Percentiles rank a stretch among this genome's conserved stretches.
phyloP scores from a whole-genome alignment of 495 filamentous ascomycete species.

The Penicillium mononematosum region DNA sequence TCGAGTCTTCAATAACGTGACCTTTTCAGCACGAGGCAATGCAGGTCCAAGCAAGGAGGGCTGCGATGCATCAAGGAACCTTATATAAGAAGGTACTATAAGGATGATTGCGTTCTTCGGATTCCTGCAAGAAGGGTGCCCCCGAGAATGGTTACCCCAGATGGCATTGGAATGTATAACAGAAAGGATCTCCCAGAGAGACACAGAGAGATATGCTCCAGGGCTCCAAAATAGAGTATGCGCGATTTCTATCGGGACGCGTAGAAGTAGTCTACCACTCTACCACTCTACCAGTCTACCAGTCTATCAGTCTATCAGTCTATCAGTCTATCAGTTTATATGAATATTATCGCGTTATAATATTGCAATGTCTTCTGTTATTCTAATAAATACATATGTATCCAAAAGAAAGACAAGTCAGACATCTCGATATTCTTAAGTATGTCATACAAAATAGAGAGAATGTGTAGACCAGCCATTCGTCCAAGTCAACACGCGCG shows the following conservation, averaged over 20 bases:
- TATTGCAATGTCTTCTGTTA: neutral
- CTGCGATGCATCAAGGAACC: neutral
- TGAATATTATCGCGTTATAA: neutral
- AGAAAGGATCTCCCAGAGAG: neutral
- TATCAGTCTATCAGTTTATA: neutral
- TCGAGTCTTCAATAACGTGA: constrained; percentile 19
- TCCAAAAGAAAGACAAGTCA: neutral
- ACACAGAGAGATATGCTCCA: constrained; percentile 1
- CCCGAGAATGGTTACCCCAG: constrained; percentile 15
- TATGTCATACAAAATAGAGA: constrained; percentile 1
- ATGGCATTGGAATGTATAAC: constrained; percentile 24
- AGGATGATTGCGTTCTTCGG: neutral
- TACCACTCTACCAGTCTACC: neutral
- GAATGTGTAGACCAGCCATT: constrained; percentile 21
- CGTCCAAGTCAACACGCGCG: constrained; percentile 5
- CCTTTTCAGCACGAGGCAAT: constrained; percentile 9
- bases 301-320: neutral
- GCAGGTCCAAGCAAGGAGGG: constrained; percentile 8
- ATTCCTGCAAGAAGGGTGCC: constrained; percentile 1
- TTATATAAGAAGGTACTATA: neutral
- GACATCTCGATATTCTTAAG: neutral
- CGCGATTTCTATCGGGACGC: constrained; percentile 22
- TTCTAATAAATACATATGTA: neutral
- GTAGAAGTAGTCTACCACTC: neutral
- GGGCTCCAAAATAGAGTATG: constrained; percentile 5